phyloP scores from a whole-genome alignment of 2,329 filamentous ascomycete genomes.

The Talaromyces sp. region DNA sequence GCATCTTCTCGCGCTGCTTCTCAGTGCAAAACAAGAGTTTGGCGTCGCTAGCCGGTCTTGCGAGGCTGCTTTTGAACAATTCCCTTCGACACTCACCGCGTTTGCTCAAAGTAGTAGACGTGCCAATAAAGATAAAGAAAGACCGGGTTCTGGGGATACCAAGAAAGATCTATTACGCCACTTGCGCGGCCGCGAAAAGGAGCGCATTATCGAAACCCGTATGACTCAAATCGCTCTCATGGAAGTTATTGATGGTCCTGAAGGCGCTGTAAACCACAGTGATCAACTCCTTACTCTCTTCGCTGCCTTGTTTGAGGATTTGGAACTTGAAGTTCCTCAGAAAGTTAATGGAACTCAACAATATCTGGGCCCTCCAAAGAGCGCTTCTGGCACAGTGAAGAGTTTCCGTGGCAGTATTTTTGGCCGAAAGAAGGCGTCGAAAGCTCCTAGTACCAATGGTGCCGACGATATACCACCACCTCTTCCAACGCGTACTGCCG shows the following conservation, averaged over 20 bases:
- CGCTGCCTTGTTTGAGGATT: slow-evolving; percentile 69
- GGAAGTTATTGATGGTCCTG: slow-evolving; percentile 77
- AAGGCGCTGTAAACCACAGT: slow-evolving; percentile 81
- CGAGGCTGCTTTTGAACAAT: slow-evolving; percentile 87
- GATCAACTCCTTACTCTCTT: slow-evolving; percentile 81
- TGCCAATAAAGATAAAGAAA: slow-evolving; percentile 19
- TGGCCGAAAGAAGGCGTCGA: slow-evolving; percentile 53
- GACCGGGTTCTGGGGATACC: slow-evolving; percentile 12
- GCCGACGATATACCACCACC: slow-evolving; percentile 22
- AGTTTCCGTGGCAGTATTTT: slow-evolving; percentile 75
- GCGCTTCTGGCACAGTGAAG: slow-evolving; percentile 64
- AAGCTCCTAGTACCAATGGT: slow-evolving; percentile 38
- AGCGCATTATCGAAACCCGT: slow-evolving; percentile 85
- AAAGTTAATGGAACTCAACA: slow-evolving; percentile 35
- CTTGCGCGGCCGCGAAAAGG: slow-evolving; percentile 80
- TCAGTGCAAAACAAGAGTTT: slow-evolving; percentile 84
- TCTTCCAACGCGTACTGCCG: slow-evolving; percentile 17
- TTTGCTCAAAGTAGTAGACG: slow-evolving; percentile 59
- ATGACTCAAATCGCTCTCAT: slow-evolving; percentile 87
- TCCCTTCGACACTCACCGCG: slow-evolving; percentile 65
- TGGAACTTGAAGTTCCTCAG: slow-evolving; percentile 38
- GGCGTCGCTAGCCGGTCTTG: slow-evolving; percentile 75
- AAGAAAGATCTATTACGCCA: slow-evolving; percentile 62
- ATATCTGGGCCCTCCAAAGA: slow-evolving; percentile 58
- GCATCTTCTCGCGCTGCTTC: slow-evolving; percentile 81